phyloP scores from a whole-genome alignment of 1,139 yeast genomes.

The Pichia sp. region DNA sequence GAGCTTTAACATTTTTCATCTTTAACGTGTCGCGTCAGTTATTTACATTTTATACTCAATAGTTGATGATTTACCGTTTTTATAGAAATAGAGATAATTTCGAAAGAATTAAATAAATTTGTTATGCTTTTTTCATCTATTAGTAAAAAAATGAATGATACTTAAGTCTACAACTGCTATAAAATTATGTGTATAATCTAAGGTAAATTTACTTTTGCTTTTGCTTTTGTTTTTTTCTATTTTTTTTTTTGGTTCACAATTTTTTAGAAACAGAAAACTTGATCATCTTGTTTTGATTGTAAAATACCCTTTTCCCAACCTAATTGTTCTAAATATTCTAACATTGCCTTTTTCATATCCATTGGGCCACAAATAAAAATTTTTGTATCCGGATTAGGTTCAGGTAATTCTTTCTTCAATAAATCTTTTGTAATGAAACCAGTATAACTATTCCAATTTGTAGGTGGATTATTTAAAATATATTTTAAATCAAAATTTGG shows the following conservation, averaged over 20 bases:
- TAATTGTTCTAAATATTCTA: conserved; percentile 45
- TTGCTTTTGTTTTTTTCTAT: too few relatives aligned
- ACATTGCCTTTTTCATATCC: conserved; percentile 51
- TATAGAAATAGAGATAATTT: too few relatives aligned
- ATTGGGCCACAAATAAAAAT: conserved; percentile 74
- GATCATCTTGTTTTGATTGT: conserved; percentile 50
- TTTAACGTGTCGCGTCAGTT: too few relatives aligned
- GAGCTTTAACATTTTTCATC: too few relatives aligned
- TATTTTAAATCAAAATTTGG: conserved; percentile 55
- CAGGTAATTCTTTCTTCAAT: conserved; percentile 47
- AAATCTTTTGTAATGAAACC: conserved; percentile 58
- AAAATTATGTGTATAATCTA: too few relatives aligned
- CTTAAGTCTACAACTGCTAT: too few relatives aligned
- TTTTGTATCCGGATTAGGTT: conserved; percentile 40
- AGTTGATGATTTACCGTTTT: too few relatives aligned
- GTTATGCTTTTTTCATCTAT: too few relatives aligned
- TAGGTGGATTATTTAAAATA: conserved; percentile 34
- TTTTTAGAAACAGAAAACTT: conserved; percentile 58
- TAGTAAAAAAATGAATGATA: too few relatives aligned
- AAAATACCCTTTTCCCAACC: conserved; percentile 56
- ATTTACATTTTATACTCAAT: too few relatives aligned
- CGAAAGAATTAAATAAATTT: too few relatives aligned
- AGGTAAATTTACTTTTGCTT: too few relatives aligned
- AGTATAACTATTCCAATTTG: conserved; percentile 47
- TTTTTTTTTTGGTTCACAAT: background rate